phyloP scores from a whole-genome alignment of 176 grass and related monocot species.

The Oryza brachyantha region DNA sequence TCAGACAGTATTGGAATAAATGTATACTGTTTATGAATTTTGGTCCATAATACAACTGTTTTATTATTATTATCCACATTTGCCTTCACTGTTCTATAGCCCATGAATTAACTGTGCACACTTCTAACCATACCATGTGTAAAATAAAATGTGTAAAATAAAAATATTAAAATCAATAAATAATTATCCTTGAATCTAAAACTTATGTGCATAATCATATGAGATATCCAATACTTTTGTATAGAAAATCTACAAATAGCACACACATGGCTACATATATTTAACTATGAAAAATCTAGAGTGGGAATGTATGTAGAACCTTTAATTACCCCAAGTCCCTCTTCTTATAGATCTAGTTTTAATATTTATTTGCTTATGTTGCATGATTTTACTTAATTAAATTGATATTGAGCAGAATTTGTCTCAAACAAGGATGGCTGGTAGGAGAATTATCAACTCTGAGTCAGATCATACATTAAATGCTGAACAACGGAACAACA shows the following conservation, averaged over 20 bases:
- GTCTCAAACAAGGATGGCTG: conserved; percentile 78
- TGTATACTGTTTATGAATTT: neutral
- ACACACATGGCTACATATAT: neutral
- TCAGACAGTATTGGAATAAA: conserved; percentile 6
- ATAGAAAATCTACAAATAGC: neutral
- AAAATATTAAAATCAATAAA: too few relatives aligned
- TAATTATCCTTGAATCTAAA: neutral
- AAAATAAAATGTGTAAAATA: too few relatives aligned
- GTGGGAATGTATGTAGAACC: neutral
- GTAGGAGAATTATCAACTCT: conserved; percentile 64
- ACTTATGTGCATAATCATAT: neutral
- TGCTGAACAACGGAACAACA: conserved; percentile 56
- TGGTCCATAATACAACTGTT: neutral
- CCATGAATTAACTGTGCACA: neutral
- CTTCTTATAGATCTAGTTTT: neutral
- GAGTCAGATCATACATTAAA: conserved; percentile 56
- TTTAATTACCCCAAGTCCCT: neutral
- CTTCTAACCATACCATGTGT: neutral
- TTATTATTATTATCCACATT: neutral
- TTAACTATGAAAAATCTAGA: neutral
- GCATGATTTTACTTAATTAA: neutral
- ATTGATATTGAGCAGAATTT: conserved; percentile 58
- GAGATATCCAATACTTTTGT: neutral
- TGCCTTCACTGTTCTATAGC: neutral
- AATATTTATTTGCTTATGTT: neutral